phyloP scores from a whole-genome alignment of 2,329 filamentous ascomycete genomes.

The Microsporum ferrugineum region DNA sequence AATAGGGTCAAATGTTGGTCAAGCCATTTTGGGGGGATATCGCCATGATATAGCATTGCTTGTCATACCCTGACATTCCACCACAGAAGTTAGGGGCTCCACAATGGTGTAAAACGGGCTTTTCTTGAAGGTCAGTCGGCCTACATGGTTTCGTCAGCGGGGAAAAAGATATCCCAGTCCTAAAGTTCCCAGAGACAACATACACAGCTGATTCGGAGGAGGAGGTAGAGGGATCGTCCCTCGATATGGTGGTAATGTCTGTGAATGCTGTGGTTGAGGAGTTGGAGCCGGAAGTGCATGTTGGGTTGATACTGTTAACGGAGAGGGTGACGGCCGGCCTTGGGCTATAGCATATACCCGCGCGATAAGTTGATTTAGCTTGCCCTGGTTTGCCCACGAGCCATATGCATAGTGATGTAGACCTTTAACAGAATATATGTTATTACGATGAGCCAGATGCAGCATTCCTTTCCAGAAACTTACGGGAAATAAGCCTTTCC shows the following conservation, averaged over 20 bases:
- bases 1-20: constrained; percentile 15
- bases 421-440: background rate
- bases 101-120: constrained; percentile 77
- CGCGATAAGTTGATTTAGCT: background rate
- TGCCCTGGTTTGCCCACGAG: background rate
- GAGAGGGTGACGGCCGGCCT: background rate
- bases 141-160: constrained; percentile 18
- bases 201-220: background rate
- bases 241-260: background rate
- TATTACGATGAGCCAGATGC: background rate
- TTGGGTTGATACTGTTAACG: background rate
- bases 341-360: background rate
- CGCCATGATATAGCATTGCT: background rate
- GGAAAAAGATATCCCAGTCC: background rate
- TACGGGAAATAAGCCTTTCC: constrained; percentile 64
- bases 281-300: background rate
- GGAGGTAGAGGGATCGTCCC: background rate
- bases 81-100: constrained; percentile 51
- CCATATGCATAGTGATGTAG: background rate
- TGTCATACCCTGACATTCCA: constrained; percentile 60
- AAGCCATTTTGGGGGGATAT: background rate
- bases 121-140: constrained; percentile 50
- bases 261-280: background rate
- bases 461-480: constrained; percentile 30
- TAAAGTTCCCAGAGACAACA: background rate